Evolutionary conservation across 495 filamentous ascomycete species (phyloP).

Genomic region (Penicillium fimorum): DNA sequence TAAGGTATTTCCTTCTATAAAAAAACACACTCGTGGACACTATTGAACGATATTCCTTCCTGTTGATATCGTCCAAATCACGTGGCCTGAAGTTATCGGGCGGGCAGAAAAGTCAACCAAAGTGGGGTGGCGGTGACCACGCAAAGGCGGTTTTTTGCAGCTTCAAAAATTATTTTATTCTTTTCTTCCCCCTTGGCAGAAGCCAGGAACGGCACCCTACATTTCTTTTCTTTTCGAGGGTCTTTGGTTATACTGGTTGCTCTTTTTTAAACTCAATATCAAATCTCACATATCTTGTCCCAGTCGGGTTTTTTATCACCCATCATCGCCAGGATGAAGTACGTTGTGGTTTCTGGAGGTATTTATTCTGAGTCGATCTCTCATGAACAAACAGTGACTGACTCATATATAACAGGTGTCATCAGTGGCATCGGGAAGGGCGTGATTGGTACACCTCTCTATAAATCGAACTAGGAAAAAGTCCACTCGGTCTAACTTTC

Average conservation of each 20-base stretch:
- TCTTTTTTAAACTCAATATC: slow-evolving; percentile 7
- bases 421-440: slow-evolving; percentile 84
- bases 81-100: slow-evolving; percentile 12
- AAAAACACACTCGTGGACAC: no score
- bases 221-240: slow-evolving; percentile 15
- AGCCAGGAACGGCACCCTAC: slow-evolving; percentile 25
- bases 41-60: not conserved
- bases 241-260: slow-evolving; percentile 1
- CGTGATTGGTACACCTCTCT: slow-evolving; percentile 51
- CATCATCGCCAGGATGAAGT: slow-evolving; percentile 22
- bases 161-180: slow-evolving; percentile 14
- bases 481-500: slow-evolving; percentile 9
- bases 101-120: slow-evolving; percentile 6
- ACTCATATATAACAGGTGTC: slow-evolving; percentile 51
- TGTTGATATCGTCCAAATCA: slow-evolving; percentile 1
- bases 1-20: not conserved
- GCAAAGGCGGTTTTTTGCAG: slow-evolving; percentile 5
- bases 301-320: not conserved
- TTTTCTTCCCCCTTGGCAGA: slow-evolving; percentile 22
- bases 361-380: slow-evolving; percentile 10
- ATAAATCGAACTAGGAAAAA: slow-evolving; percentile 2
- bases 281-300: not conserved
- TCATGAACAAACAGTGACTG: slow-evolving; percentile 5
- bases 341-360: slow-evolving; percentile 31
- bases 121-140: slow-evolving; percentile 26